Evolutionary conservation across 164 flowering plant genomes (phyloP), one percentile per base, ranked within the genome.

Genomic region (Vitis riparia): DNA sequence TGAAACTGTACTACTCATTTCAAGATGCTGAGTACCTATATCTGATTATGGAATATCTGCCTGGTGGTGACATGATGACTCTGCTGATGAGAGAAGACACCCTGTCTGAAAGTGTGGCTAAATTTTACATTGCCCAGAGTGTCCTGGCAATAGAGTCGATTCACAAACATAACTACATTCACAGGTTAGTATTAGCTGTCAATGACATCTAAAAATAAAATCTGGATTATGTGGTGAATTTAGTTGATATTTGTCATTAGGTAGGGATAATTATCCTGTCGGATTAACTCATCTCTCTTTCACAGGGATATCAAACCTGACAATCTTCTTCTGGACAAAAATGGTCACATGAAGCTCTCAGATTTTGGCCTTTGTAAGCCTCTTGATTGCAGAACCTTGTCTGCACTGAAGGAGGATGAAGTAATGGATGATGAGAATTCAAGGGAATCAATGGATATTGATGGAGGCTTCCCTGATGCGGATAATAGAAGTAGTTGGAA

Each of bases 311-410:
- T 86, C n/a, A 86, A 86, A 67, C 88, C 88, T 30, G 89, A 84
- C 78, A 86, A 86, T 65, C 81, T 84, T 68, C 82, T 84, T 44
- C 74, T 86, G 67, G 88, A 84, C 68, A 84, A 79, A 81, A 64
- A 82, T 75, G 89, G 89, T 29, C 89, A 86, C 73, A 82, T 86
- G 86, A 84, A 83, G 74, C 80, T 86, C 27, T 86, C 89, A 3
- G 89, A 86, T 77, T 86, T 86, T 79, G 89, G 89, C 32, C 80
- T 86, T 14, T 86, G 89, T 71, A 86, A 86, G 77, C 89, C 89
- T 63, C 79, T 86, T 68, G 89, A 86, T 68, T 86, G 88, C 72
- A 65, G 71, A 71, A 78, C 79, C 53, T 72, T 86, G 51, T 68
- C 81, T 66, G 73, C 77, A 44, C 68, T 84, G 53, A 80, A 81